Base-by-base conservation (phyloP, 768 basidiomycete species). In the Suillus plorans region DNA sequence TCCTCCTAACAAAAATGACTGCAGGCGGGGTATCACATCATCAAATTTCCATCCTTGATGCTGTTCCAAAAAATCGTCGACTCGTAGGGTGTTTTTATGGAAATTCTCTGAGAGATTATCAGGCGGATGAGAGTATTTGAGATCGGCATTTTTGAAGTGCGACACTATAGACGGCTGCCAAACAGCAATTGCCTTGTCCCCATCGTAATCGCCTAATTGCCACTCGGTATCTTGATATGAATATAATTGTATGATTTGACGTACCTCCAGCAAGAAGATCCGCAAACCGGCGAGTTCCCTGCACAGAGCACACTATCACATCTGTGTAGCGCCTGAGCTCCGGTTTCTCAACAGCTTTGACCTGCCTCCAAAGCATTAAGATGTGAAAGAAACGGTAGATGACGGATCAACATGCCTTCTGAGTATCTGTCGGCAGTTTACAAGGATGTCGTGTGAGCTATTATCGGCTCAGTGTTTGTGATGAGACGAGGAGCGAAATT, bases 391-490 rank as follows among this genome's bases (percentile, higher is more conserved):
- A 28, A 45, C 47, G 31, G 28, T 59, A 13, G 13, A 53, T 3
- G 49, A 22, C 34, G 45, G 61, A 14, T 22, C n/a, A 16, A 41
- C 75, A 28, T 66, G 87, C 88, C 78, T 87, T 89, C 68, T 86
- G 86, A 0, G 85, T 80, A 72, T 91, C 89, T 0, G 84, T 86
- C 1, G 89, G 88, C 1, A 90, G 74, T 66, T 89, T 89, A 74
- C 89, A 90, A n/a, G 89, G 89, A 71, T 87, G 81, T 28, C 89
- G 77, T 3, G 86, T 86, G 13, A 90, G 75, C 86, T 87, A 64
- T 7, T 39, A 2, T 20, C 9, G 20, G 14, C 4, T 41, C 28
- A 62, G 45, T 5, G 18, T 14, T 47, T 36, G 39, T 34, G 18
- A 14, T n/a, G 42, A 13, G 12, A 25, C 5, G 63, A 42, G 25